Percentiles rank a stretch among this genome's conserved stretches.
phyloP scores from a whole-genome alignment of 495 filamentous ascomycete species.

The Xylaria acuta region DNA sequence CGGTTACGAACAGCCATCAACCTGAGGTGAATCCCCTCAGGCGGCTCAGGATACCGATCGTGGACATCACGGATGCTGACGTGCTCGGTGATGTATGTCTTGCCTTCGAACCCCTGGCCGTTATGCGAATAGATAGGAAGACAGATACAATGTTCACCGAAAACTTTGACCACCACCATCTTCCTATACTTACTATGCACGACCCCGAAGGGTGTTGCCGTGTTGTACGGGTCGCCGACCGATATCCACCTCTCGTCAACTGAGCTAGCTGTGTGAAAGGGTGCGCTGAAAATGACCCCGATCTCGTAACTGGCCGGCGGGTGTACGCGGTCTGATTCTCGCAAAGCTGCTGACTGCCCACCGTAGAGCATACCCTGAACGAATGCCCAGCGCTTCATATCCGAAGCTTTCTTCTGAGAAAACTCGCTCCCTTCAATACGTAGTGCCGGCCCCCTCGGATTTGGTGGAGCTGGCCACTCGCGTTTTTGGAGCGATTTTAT shows the following conservation, averaged over 20 bases:
- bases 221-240: conserved; percentile 29
- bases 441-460: conserved; percentile 10
- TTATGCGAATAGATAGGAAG: conserved; percentile 38
- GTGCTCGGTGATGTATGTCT: conserved; percentile 23
- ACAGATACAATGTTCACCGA: conserved; percentile 32
- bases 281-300: conserved; percentile 34
- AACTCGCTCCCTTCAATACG: conserved; percentile 24
- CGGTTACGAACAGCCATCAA: conserved; percentile 13
- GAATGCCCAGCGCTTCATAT: conserved; percentile 21
- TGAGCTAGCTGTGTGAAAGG: conserved; percentile 20
- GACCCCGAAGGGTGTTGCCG: conserved; percentile 32
- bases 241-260: conserved; percentile 27
- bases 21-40: conserved; percentile 30
- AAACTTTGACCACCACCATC: conserved; percentile 31
- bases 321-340: conserved; percentile 27
- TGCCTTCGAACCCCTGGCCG: conserved; percentile 31
- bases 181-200: conserved; percentile 36
- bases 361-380: conserved; percentile 26
- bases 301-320: not conserved
- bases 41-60: not conserved
- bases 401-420: not conserved
- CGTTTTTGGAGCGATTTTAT: conserved; percentile 1
- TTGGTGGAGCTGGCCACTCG: conserved; percentile 28
- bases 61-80: conserved; percentile 34
- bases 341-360: conserved; percentile 6